Evolutionary conservation across 78 protist species (phyloP).

Genomic region (slime mould (Dictyostelium discoideum)): dicty_2.7 NC_007088.5:8143501-8144000

Average conservation of each 20-base stretch:
- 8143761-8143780: not conserved
- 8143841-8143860: slow-evolving; percentile 55
- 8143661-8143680: slow-evolving; percentile 78
- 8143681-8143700: not conserved
- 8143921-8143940: slow-evolving; percentile 10
- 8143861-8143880: slow-evolving; percentile 62
- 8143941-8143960: not conserved
- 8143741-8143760: slow-evolving; percentile 23
- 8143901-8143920: slow-evolving; percentile 61
- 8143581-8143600: slow-evolving; percentile 56
- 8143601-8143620: slow-evolving; percentile 44
- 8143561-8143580: not conserved
- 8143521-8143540: too few species aligned
- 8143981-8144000: slow-evolving; percentile 34
- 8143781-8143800: slow-evolving; percentile 62
- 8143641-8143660: slow-evolving; percentile 45
- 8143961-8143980: slow-evolving; percentile 11
- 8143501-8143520: too few species aligned
- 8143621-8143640: slow-evolving; percentile 27
- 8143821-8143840: not conserved
- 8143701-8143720: slow-evolving; percentile 17
- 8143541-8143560: too few species aligned
- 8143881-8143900: slow-evolving; percentile 37
- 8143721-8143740: slow-evolving; percentile 47
- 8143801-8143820: slow-evolving; percentile 61